Conservation (phyloP, 106 monocot genomes). For the Allium cepa region DNA sequence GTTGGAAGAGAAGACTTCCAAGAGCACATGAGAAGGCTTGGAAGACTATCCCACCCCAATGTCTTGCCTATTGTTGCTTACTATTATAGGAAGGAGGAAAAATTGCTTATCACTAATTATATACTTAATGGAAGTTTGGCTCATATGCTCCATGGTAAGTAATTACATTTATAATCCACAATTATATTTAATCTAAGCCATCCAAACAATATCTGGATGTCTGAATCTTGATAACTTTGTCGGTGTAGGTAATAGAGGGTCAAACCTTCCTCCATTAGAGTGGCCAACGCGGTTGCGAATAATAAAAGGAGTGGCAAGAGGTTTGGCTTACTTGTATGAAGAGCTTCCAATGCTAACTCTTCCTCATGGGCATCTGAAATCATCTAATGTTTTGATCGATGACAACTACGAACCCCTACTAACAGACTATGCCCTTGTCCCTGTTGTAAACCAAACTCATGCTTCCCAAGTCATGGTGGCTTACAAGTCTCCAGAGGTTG, state of each 20-base stretch:
- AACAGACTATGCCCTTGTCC: conserved; percentile 62
- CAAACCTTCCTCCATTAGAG: conserved; percentile 32
- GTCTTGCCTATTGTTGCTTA: conserved; percentile 66
- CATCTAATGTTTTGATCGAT: conserved; percentile 72
- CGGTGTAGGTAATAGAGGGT: conserved; percentile 27
- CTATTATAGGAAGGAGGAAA: conserved; percentile 75
- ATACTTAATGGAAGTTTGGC: conserved; percentile 70
- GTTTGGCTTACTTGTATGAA: conserved; percentile 55
- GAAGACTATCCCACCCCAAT: conserved; percentile 69
- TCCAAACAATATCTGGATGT: no score
- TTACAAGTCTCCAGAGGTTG: conserved; percentile 77
- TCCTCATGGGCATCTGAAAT: conserved; percentile 84
- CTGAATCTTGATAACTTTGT: no score
- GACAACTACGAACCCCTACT: conserved; percentile 45
- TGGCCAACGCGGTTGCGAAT: conserved; percentile 65
- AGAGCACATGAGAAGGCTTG: conserved; percentile 87
- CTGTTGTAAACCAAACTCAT: conserved; percentile 41
- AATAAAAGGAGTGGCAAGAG: conserved; percentile 65
- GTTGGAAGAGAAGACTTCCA: conserved; percentile 74
- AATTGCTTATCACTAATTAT: conserved; percentile 58
- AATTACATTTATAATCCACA: no score
- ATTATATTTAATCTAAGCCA: no score
- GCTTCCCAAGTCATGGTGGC: conserved; percentile 70
- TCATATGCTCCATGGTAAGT: conserved; percentile 65
- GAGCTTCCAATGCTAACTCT: conserved; percentile 54